Percentiles rank a stretch among this genome's conserved stretches.
Conservation (phyloP, 1,139 yeast genomes). For the Candida freyschussii region DNA sequence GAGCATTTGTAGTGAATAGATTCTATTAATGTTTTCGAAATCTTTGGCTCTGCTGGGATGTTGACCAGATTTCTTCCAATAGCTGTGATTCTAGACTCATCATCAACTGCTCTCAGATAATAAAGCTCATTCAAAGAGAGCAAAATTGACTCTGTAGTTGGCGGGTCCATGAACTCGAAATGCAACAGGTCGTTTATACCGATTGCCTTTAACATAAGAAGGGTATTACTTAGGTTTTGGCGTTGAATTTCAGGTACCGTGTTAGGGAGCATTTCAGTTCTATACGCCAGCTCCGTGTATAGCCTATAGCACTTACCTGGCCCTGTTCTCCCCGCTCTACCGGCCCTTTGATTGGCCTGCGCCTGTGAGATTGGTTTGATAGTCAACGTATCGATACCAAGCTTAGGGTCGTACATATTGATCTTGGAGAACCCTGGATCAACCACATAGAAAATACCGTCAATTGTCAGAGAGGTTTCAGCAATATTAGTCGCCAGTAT, state of each 20-base stretch:
- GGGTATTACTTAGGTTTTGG: constrained; percentile 79
- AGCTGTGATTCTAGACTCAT: constrained; percentile 65
- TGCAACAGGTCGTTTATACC: constrained; percentile 54
- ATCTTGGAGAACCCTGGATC: constrained; percentile 94
- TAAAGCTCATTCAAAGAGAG: constrained; percentile 82
- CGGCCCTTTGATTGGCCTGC: constrained; percentile 92
- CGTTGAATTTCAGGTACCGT: constrained; percentile 92
- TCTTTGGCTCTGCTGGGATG: constrained; percentile 92
- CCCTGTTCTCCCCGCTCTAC: constrained; percentile 95
- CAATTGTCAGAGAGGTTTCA: constrained; percentile 92
- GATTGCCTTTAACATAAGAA: constrained; percentile 90
- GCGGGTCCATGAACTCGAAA: constrained; percentile 56
- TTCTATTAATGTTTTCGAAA: constrained; percentile 74
- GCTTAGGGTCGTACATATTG: constrained; percentile 73
- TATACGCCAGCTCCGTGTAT: constrained; percentile 81
- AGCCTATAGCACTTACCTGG: constrained; percentile 92
- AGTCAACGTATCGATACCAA: constrained; percentile 87
- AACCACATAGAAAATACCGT: constrained; percentile 82
- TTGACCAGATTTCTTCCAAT: constrained; percentile 84
- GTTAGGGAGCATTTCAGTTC: constrained; percentile 80
- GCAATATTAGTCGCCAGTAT: constrained; percentile 95
- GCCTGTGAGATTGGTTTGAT: constrained; percentile 90
- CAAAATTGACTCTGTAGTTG: constrained; percentile 69
- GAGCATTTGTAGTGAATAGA: constrained; percentile 75
- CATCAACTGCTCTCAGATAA: constrained; percentile 77